Evolutionary conservation across 2,329 filamentous ascomycete species (phyloP).

Genomic region (Hypoxylon sp.): DNA sequence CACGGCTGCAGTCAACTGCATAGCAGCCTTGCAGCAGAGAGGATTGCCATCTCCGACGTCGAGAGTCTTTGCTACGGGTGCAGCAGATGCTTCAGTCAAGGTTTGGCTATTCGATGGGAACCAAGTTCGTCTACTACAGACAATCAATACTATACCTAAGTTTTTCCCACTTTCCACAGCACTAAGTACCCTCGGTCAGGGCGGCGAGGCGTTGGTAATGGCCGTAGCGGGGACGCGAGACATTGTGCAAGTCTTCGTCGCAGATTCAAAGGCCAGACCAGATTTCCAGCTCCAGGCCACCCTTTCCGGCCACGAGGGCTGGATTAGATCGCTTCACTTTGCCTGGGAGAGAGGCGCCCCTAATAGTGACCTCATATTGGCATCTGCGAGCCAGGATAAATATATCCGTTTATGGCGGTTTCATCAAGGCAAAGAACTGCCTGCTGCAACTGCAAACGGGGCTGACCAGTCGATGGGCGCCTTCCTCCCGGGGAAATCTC

Average conservation of each 20-base stretch:
- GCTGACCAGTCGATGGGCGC: conserved; percentile 68
- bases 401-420: conserved; percentile 95
- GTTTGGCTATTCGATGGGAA: conserved; percentile 73
- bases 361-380: conserved; percentile 79
- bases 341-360: conserved; percentile 67
- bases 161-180: conserved; percentile 86
- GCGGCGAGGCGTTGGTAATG: conserved; percentile 70
- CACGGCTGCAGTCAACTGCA: conserved; percentile 79
- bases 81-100: conserved; percentile 78
- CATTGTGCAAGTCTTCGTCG: conserved; percentile 82
- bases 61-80: conserved; percentile 76
- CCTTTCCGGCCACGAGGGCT: conserved; percentile 90
- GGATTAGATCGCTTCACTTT: conserved; percentile 90
- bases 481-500: conserved; percentile 74
- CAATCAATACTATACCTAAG: conserved; percentile 77
- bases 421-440: conserved; percentile 74
- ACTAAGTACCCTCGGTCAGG: conserved; percentile 68
- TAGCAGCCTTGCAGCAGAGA: conserved; percentile 58
- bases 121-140: conserved; percentile 70
- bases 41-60: conserved; percentile 38
- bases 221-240: conserved; percentile 88
- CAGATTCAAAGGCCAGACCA: conserved; percentile 56
- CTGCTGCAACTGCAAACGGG: conserved; percentile 64
- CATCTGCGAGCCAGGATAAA: conserved; percentile 96
- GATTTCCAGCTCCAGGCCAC: conserved; percentile 80